These are phyloP conservation scores for Evansstolkia leycettana DNA, from an alignment of 495 filamentous ascomycete genomes.

Conservation along the genomic window DNA sequence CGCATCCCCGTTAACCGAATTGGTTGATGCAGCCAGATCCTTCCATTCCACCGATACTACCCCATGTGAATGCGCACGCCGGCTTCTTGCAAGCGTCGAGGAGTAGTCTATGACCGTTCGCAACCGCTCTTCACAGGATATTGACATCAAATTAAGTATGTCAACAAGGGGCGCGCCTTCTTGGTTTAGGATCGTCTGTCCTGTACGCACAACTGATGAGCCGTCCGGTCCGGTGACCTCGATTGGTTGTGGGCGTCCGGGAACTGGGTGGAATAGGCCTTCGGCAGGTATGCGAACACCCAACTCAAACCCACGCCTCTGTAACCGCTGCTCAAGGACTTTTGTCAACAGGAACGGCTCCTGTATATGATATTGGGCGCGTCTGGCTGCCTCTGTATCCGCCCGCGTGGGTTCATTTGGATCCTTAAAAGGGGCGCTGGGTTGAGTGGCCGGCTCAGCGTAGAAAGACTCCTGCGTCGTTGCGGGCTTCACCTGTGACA, in stretches of 20 bases:
- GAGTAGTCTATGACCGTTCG: slow-evolving; percentile 60
- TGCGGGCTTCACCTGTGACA: slow-evolving; percentile 20
- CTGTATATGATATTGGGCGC: slow-evolving; percentile 41
- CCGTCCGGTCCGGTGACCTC: slow-evolving; percentile 46
- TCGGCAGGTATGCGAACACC: slow-evolving; percentile 53
- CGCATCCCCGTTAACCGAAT: slow-evolving; percentile 15
- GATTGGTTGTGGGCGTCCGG: slow-evolving; percentile 33
- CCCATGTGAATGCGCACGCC: slow-evolving; percentile 61
- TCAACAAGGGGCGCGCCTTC: slow-evolving; percentile 56
- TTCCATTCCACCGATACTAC: slow-evolving; percentile 56
- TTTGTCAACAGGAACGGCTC: slow-evolving; percentile 46
- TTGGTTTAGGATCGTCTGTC: slow-evolving; percentile 51
- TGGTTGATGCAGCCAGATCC: slow-evolving; percentile 44
- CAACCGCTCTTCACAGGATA: slow-evolving; percentile 61
- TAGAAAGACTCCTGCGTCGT: slow-evolving; percentile 23
- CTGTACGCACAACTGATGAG: slow-evolving; percentile 40
- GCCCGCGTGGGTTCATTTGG: slow-evolving; percentile 30
- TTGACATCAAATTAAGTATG: slow-evolving; percentile 60
- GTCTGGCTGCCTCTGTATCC: slow-evolving; percentile 29
- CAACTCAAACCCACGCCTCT: slow-evolving; percentile 37
- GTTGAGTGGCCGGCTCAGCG: slow-evolving; percentile 19
- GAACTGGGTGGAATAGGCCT: slow-evolving; percentile 42
- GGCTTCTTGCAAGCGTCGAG: slow-evolving; percentile 45
- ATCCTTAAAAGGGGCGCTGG: slow-evolving; percentile 22
- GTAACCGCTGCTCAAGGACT: slow-evolving; percentile 34